Evolutionary conservation across 305 asterid genomes (phyloP).

Genomic region (Ajuga reptans): DNA sequence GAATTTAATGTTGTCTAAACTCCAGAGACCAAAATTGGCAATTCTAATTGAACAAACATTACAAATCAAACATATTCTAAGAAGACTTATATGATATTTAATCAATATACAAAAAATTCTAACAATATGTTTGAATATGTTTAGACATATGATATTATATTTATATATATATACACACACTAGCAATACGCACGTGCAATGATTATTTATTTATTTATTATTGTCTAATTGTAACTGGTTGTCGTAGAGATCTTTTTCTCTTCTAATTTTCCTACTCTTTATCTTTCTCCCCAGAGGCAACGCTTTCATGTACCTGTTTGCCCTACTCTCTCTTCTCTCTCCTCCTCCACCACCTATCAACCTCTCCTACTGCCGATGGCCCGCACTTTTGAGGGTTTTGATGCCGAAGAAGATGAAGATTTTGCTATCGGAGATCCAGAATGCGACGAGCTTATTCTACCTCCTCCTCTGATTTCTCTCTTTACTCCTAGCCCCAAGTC

Average conservation of each 20-base stretch:
- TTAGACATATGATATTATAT: too few species aligned
- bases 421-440: constrained; percentile 31
- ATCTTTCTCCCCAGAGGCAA: constrained; percentile 59
- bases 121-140: too few species aligned
- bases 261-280: constrained; percentile 43
- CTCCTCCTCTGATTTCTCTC: constrained; percentile 55
- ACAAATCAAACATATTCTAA: too few species aligned
- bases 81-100: too few species aligned
- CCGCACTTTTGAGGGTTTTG: constrained; percentile 97
- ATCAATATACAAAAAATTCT: too few species aligned
- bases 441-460: constrained; percentile 35
- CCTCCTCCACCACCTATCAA: constrained; percentile 58
- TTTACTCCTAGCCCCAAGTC: constrained; percentile 47
- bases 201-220: too few species aligned
- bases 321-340: constrained; percentile 54
- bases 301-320: constrained; percentile 49
- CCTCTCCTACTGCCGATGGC: constrained; percentile 41
- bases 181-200: too few species aligned
- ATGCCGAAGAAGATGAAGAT: constrained; percentile 79
- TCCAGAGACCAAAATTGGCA: too few species aligned
- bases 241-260: constrained; percentile 31
- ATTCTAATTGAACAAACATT: too few species aligned
- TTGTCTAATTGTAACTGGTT: too few species aligned
- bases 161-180: too few species aligned
- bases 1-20: too few species aligned